Conservation (phyloP, 257 asterid species). For the Rauvolfia tetraphylla region DNA sequence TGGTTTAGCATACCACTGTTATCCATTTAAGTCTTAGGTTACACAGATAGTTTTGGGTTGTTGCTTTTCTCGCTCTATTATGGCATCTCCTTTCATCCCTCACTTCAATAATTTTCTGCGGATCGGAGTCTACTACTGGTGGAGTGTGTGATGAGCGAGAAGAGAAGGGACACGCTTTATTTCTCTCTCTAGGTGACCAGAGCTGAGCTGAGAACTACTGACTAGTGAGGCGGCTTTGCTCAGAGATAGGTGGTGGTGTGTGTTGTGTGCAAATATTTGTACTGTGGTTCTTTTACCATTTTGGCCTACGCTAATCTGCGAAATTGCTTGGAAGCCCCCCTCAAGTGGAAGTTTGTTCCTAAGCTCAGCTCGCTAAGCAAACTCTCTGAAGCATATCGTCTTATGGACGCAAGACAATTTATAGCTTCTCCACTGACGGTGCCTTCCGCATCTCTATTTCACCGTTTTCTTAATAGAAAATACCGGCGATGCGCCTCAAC, state of each 20-base stretch:
- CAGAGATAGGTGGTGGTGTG: slow-evolving; percentile 36
- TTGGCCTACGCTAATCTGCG: slow-evolving; percentile 26
- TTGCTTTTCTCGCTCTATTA: slow-evolving; percentile 24
- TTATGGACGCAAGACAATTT: neutral
- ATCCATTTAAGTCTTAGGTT: slow-evolving; percentile 19
- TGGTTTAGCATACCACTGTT: slow-evolving; percentile 21
- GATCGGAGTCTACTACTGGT: neutral
- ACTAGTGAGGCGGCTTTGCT: slow-evolving; percentile 60
- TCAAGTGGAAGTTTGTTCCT: neutral
- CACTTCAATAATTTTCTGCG: slow-evolving; percentile 30
- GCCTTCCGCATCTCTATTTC: too few species aligned
- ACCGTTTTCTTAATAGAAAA: too few species aligned
- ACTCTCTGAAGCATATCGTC: too few species aligned
- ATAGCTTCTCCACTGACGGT: too few species aligned
- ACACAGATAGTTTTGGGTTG: neutral
- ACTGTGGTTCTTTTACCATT: slow-evolving; percentile 36
- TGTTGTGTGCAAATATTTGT: slow-evolving; percentile 25
- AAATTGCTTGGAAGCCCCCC: slow-evolving; percentile 32
- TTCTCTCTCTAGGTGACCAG: slow-evolving; percentile 19
- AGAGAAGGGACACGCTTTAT: neutral
- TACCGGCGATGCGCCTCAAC: too few species aligned
- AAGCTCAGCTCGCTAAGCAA: neutral
- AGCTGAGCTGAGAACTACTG: slow-evolving; percentile 30
- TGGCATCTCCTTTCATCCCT: slow-evolving; percentile 23
- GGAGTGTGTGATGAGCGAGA: too few species aligned